Base-by-base conservation (phyloP, 192 early-diverging fungal genomes). In the Spizellomyces sp. region DNA sequence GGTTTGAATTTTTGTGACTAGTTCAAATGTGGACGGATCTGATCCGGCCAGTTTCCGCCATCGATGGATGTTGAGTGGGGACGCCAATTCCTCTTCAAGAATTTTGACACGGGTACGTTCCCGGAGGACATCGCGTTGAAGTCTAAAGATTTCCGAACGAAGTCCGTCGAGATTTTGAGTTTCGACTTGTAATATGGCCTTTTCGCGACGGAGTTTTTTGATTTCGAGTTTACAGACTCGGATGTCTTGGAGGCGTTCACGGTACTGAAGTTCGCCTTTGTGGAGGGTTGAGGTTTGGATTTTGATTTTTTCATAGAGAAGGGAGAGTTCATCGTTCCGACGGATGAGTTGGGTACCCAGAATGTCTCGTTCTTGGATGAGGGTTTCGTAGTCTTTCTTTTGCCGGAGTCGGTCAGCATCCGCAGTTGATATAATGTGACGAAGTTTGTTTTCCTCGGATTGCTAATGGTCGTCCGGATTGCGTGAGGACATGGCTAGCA, bases 41-140 rank as follows among this genome's bases (percentile, higher is more conserved):
- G 80, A 79, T 6, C 85, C 87, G 19, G 85, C 73, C 4, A 88
- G 77, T 61, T 84, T 85, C 27, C 87, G 67, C 87, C 87, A 88
- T 58, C 87, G 69, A 58, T 88, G 87, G 48, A 88, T 83, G 70
- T 88, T 88, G 78, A 88, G 80, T 12, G 87, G 87, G 22, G 85
- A 85, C 67, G 85, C 86, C 44, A 88, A 79, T 67, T 88, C 87
- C 81, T 87, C 87, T 77, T 88, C 87, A 54, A 88, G 74, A 44
- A 88, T 83, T 61, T 84, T 85, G 8, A 88, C 87, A 17, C 85
- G 54, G 12, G 85, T 88, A 41, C 82, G 61, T 66, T 88, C 87
- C 19, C 85, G 59, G 45, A 88, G 62, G 47, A 83, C 75, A 41
- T 88, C 87, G n/a, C 84, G 58, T 64, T 88, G 87, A 36, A 88